A percentile compares a stretch with the other conserved stretches of the same genome.
Evolutionary conservation across 2,329 filamentous ascomycete species (phyloP).

Genomic region (Whalleya microplaca): DNA sequence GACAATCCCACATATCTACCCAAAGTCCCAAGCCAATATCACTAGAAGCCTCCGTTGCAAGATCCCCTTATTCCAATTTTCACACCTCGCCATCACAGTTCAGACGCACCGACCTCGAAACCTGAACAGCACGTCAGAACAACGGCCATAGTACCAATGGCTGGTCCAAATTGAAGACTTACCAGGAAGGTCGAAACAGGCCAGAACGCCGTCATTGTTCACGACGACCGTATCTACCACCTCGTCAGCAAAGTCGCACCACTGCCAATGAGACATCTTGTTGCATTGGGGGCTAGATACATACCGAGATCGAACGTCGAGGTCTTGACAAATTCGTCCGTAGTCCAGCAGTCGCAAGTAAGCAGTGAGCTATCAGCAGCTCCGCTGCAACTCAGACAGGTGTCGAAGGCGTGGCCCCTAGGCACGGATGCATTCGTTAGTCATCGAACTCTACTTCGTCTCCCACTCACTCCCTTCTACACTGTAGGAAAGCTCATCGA

Average conservation of each 20-base stretch:
- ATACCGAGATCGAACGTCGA: slow-evolving; percentile 7
- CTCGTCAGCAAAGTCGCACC: background rate
- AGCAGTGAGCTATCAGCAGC: background rate
- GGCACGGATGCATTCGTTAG: background rate
- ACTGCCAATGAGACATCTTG: background rate
- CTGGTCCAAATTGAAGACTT: background rate
- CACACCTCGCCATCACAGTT: background rate
- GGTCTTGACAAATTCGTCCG: background rate
- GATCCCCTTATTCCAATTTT: background rate
- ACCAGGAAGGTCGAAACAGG: slow-evolving; percentile 11
- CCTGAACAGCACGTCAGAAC: background rate
- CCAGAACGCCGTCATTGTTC: slow-evolving; percentile 10
- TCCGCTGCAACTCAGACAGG: slow-evolving; percentile 2
- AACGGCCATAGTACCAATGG: background rate
- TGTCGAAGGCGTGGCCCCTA: slow-evolving; percentile 8
- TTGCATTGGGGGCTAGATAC: no score
- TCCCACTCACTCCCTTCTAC: no score
- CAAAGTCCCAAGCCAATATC: background rate
- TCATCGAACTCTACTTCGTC: background rate
- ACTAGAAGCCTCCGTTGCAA: background rate
- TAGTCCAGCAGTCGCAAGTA: slow-evolving; percentile 2
- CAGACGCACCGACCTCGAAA: background rate
- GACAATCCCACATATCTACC: no score
- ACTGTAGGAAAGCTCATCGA: background rate
- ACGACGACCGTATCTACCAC: slow-evolving; percentile 6